Percentiles rank a stretch among this genome's conserved stretches.
Conservation (phyloP, 2,329 filamentous ascomycete species). For the Penicillium sp. region DNA sequence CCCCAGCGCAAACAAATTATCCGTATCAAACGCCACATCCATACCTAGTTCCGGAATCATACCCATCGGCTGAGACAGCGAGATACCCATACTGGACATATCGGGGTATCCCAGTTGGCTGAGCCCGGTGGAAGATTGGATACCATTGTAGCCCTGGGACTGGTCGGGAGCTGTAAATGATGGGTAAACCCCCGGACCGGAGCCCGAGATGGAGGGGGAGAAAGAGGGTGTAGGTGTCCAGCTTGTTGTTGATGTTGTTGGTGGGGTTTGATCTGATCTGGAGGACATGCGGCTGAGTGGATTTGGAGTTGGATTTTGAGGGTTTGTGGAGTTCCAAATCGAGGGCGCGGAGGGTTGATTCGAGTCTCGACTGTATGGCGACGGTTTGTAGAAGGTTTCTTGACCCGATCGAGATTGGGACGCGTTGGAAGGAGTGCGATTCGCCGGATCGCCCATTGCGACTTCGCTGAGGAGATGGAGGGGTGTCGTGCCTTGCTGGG, state of each 20-base stretch:
- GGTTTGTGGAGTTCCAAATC: background rate
- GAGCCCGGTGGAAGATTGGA: background rate
- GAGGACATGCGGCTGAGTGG: slow-evolving; percentile 7
- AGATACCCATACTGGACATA: slow-evolving; percentile 20
- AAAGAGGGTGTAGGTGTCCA: slow-evolving; percentile 20
- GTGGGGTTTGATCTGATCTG: slow-evolving; percentile 2
- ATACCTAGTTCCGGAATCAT: slow-evolving; percentile 31
- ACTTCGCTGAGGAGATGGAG: slow-evolving; percentile 45
- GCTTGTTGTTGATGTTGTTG: slow-evolving; percentile 2
- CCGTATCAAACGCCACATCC: slow-evolving; percentile 30
- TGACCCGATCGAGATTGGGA: slow-evolving; percentile 3
- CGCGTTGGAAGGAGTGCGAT: slow-evolving; percentile 8
- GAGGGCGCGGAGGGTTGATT: background rate
- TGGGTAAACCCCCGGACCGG: slow-evolving; percentile 12
- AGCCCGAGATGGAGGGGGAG: slow-evolving; percentile 6
- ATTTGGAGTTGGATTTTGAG: background rate
- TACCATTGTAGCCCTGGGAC: slow-evolving; percentile 1
- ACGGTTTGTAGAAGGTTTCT: slow-evolving; percentile 10
- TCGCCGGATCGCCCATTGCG: slow-evolving; percentile 39
- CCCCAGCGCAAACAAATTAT: slow-evolving; percentile 34
- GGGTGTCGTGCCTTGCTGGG: slow-evolving; percentile 33
- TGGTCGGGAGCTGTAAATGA: slow-evolving; percentile 9
- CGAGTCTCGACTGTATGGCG: slow-evolving; percentile 3
- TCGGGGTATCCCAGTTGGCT: slow-evolving; percentile 18
- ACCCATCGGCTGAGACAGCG: slow-evolving; percentile 22